Evolutionary conservation across 2,329 filamentous ascomycete species (phyloP), one percentile per base, ranked within the genome.

Genomic region (Conoideocrella luteorostrata): DNA sequence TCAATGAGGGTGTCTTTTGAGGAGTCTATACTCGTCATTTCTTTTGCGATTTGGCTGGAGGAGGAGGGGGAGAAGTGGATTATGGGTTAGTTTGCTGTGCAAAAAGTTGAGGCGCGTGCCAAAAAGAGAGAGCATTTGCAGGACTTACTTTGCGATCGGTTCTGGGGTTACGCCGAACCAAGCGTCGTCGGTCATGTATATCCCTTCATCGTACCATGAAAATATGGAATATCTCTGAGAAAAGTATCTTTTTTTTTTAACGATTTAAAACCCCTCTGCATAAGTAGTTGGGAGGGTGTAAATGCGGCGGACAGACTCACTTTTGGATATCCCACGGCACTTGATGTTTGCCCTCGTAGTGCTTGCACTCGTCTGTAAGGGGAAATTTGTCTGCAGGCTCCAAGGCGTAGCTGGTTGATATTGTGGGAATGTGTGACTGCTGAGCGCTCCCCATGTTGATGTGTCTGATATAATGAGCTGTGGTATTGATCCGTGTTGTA

Each of bases 121-220:
- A 44, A 41, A 24, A 34, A 37, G 33, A 22, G 33, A 33, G 40
- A 46, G n/a, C n/a, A n/a, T n/a, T n/a, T n/a, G n/a, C n/a, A n/a
- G n/a, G n/a, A 67, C 73, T 56, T 70, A 93, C 87, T 75, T 81
- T 47, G 93, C 93, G 22, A 98, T 80, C 4, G 87, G 86, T 63
- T 98, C 91, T 12, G 93, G 90, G 0, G 94, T 98, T 7, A 97
- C 90, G 44, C 90, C 93, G 62, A 93, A 98, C 93, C 93, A 98
- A 43, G 89, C 86, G 66, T 91, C 84, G 61, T 95, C 83, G 0
- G 94, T 98, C 74, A 98, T 80, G 71, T 82, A 84, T 52, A 98
- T 77, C 44, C 89, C 91, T 46, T 90, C 77, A 60, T 96, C 84
- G 60, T 96, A 98, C 54, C 76, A 77, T 13, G 84, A 83, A 66